Conservation (phyloP, 1,284 basidiomycete genomes). For the Trichosporon ovoides region DNA sequence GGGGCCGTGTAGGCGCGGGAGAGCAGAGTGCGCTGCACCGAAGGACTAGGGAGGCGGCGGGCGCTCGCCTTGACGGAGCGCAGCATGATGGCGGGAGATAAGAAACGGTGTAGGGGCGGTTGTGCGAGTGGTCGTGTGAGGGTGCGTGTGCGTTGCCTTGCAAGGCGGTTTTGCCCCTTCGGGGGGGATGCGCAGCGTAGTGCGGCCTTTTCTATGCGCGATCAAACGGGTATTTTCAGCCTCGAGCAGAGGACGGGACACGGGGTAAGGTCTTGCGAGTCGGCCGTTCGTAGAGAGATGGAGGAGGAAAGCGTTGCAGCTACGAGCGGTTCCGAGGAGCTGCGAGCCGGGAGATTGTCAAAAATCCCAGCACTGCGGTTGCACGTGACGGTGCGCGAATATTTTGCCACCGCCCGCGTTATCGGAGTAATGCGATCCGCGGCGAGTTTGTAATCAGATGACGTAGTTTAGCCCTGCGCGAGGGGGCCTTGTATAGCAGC, state of each 20-base stretch:
- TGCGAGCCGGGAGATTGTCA: background rate
- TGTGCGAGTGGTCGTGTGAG: background rate
- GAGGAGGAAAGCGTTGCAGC: background rate
- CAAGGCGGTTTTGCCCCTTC: background rate
- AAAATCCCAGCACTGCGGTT: background rate
- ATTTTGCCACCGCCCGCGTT: background rate
- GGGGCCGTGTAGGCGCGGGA: slow-evolving; percentile 12
- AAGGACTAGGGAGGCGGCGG: background rate
- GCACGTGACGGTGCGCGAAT: background rate
- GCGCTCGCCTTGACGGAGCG: slow-evolving; percentile 17
- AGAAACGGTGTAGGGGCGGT: background rate
- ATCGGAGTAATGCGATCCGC: slow-evolving; percentile 2
- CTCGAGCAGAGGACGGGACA: background rate
- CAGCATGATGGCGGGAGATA: slow-evolving; percentile 12
- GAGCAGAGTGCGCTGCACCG: background rate
- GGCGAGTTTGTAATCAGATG: slow-evolving; percentile 2
- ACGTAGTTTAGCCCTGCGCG: too few species aligned
- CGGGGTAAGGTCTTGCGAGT: background rate
- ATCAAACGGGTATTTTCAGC: background rate
- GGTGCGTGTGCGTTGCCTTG: background rate
- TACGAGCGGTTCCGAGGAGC: background rate
- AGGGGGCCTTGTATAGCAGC: too few species aligned
- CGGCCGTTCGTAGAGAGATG: background rate
- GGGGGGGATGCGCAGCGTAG: background rate
- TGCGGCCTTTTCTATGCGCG: background rate